A percentile compares a stretch with the other conserved stretches of the same genome.
phyloP scores from a whole-genome alignment of 2,329 filamentous ascomycete species.

The Colletotrichum cereale region DNA sequence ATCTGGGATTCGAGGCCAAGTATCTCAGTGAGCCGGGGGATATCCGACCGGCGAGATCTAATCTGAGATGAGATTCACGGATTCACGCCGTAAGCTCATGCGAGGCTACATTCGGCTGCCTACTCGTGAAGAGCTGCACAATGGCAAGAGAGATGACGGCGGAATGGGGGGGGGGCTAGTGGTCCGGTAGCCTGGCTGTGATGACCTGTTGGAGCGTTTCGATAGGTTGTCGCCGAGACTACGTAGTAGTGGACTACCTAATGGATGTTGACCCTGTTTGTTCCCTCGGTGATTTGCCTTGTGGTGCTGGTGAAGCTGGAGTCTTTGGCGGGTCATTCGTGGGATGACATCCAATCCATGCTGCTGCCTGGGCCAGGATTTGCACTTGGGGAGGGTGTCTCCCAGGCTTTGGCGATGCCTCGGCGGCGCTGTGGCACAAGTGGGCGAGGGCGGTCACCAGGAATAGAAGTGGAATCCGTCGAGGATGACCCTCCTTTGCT shows the following conservation, averaged over 20 bases:
- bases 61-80: constrained; percentile 38
- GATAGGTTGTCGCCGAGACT: constrained; percentile 6
- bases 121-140: constrained; percentile 35
- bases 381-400: neutral
- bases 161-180: neutral
- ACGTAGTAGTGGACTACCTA: too few relatives aligned
- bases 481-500: neutral
- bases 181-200: constrained; percentile 1
- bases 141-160: neutral
- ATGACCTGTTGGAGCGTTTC: constrained; percentile 4
- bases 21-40: constrained; percentile 8
- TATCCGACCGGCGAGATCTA: neutral
- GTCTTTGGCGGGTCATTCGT: constrained; percentile 24
- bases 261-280: constrained; percentile 15
- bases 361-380: constrained; percentile 34
- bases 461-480: constrained; percentile 24
- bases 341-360: constrained; percentile 38
- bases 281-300: constrained; percentile 35
- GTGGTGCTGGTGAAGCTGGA: constrained; percentile 4
- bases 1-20: neutral
- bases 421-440: constrained; percentile 14
- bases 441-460: constrained; percentile 20
- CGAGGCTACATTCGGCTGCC: constrained; percentile 31
- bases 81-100: constrained; percentile 36
- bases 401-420: constrained; percentile 27